A percentile compares a stretch with the other conserved stretches of the same genome.
Evolutionary conservation across 768 basidiomycete genomes (phyloP).

Genomic region (Tylopilus rubrobrunneus): DNA sequence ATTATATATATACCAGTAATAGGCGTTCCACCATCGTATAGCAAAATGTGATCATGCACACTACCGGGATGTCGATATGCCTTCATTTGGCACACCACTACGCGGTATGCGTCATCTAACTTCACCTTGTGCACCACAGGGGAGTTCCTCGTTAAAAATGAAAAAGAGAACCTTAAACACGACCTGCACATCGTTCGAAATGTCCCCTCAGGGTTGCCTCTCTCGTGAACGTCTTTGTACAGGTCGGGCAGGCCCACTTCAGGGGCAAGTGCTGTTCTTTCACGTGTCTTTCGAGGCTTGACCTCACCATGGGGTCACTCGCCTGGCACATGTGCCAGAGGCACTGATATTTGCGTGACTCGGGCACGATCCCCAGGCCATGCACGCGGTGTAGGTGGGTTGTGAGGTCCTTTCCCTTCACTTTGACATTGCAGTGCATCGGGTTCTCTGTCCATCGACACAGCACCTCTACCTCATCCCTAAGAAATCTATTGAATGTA

Average conservation of each 20-base stretch:
- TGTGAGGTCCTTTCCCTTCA: not conserved
- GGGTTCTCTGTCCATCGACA: slow-evolving; percentile 1
- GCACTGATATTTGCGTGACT: not conserved
- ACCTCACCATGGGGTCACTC: not conserved
- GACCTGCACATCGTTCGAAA: not conserved
- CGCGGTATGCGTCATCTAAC: too few species aligned
- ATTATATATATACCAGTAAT: too few species aligned
- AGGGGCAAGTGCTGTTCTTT: not conserved
- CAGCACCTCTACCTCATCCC: not conserved
- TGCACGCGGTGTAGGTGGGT: not conserved
- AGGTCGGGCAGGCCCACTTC: slow-evolving; percentile 2
- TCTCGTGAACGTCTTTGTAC: slow-evolving; percentile 4
- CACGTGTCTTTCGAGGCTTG: slow-evolving; percentile 5
- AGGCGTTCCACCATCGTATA: too few species aligned
- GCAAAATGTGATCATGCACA: too few species aligned
- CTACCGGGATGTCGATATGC: too few species aligned
- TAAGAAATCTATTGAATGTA: not conserved
- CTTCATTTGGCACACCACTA: too few species aligned
- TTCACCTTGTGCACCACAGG: not conserved
- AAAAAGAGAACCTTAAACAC: not conserved
- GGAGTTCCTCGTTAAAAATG: not conserved
- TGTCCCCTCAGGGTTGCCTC: not conserved
- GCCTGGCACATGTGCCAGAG: not conserved
- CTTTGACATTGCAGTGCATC: not conserved
- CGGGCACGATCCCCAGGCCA: too few species aligned